Base-by-base conservation (phyloP, 495 filamentous ascomycete species). In the Xylaria acuta region DNA sequence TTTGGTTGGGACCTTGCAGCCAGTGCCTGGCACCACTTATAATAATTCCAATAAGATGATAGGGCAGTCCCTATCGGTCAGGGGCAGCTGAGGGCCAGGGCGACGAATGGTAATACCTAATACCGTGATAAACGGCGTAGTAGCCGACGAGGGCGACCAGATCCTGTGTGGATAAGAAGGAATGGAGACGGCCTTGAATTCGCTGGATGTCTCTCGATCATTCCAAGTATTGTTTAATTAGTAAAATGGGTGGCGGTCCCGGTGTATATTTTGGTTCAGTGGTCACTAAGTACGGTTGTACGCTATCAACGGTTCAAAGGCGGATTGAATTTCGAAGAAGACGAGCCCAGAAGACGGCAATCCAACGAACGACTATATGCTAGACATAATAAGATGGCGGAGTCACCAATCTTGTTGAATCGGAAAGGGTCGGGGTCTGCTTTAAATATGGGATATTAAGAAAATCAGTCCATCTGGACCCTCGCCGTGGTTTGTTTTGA, bases 371-470 rank as follows among this genome's bases (percentile, higher is more conserved):
- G 58, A 60, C 30, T 60, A 22, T 30, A 59, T 1, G 5, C n/a
- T 5, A 38, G 22, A 66, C 8, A 45, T 49, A 22, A 66, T 25
- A 53, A 34, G 45, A 66, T 45, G 45, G 45, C 64, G 64, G 64
- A 66, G 64, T 51, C 40, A 27, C 27, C 30, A 45, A 18, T 30
- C 20, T 66, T 20, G 43, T 53, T 22, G 7, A 22, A 53, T 38
- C n/a, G 27, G 7, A 36, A 40, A 14, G 14, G 64, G 64, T 51
- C 27, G n/a, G 64, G 64, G 45, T 53, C 45, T 66, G 64, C 64
- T 66, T 66, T 66, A 30, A 66, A 53, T 65, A 65, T 49, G 63
- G 41, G 63, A 65, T 47, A 65, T 65, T 65, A 49, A 25, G 22
- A 64, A 2, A n/a, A 25, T 66, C 3, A 66, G 14, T 25, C 22